Conservation (phyloP, 345 rosid genomes). For the Ricinus communis region DNA sequence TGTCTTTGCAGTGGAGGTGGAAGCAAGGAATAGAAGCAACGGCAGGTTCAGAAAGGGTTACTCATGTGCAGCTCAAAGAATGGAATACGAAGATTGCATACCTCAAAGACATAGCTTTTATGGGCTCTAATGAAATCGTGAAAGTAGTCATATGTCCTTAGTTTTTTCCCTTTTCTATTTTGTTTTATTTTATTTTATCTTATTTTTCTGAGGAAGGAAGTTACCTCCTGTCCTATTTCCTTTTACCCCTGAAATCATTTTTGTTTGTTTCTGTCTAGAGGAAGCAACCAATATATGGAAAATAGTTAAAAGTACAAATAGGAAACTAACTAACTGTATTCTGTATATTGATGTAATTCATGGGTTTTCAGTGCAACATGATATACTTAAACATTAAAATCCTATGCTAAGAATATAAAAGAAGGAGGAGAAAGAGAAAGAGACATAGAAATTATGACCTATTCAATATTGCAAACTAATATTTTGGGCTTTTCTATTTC, state of each 20-base stretch:
- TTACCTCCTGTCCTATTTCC: background rate
- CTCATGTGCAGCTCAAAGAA: slow-evolving; percentile 49
- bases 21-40: slow-evolving; percentile 39
- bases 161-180: background rate
- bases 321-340: background rate
- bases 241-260: background rate
- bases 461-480: too few species aligned
- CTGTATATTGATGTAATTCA: slow-evolving; percentile 1
- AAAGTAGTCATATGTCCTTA: background rate
- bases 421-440: too few species aligned
- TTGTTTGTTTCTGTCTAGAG: slow-evolving; percentile 1
- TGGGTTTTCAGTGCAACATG: background rate
- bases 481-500: too few species aligned
- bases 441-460: too few species aligned
- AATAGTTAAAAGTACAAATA: too few species aligned
- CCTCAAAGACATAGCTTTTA: slow-evolving; percentile 69
- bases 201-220: background rate
- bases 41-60: slow-evolving; percentile 68
- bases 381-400: too few species aligned
- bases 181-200: background rate
- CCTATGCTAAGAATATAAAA: too few species aligned
- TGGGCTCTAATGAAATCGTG: slow-evolving; percentile 29
- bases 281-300: background rate
- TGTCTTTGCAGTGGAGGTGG: slow-evolving; percentile 63
- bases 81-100: slow-evolving; percentile 51